phyloP scores from a whole-genome alignment of 2,329 filamentous ascomycete genomes.

The Colletotrichum sansevieriae region DNA sequence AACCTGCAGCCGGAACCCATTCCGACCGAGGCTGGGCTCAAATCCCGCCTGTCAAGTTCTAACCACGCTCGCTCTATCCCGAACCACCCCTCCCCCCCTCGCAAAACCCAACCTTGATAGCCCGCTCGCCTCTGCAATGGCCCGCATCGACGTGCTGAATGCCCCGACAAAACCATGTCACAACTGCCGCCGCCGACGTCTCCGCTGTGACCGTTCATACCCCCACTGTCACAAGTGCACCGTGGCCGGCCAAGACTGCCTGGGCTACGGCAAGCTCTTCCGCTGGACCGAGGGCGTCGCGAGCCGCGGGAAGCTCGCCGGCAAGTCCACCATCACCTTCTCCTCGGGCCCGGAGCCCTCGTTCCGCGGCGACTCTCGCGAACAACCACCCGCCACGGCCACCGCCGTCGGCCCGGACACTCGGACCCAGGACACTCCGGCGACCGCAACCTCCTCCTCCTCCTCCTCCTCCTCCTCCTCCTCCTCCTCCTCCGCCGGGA shows the following conservation, averaged over 20 bases:
- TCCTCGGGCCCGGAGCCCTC: conserved; percentile 12
- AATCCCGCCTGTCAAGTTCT: neutral
- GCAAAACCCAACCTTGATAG: neutral
- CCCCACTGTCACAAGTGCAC: conserved; percentile 66
- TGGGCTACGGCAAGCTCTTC: conserved; percentile 66
- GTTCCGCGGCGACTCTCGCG: neutral
- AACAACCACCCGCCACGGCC: neutral
- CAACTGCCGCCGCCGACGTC: conserved; percentile 66
- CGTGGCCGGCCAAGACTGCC: conserved; percentile 62
- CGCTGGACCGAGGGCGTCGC: conserved; percentile 64
- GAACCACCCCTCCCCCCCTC: too few relatives aligned
- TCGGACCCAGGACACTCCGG: conserved; percentile 9
- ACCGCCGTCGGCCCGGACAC: neutral
- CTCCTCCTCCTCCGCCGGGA: neutral
- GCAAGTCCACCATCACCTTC: conserved; percentile 53
- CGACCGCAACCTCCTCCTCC: neutral
- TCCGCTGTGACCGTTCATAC: conserved; percentile 65
- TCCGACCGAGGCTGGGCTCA: neutral
- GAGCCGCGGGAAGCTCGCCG: conserved; percentile 57
- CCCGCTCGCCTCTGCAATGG: conserved; percentile 30
- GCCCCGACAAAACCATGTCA: conserved; percentile 55
- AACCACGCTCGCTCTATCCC: neutral
- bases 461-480: neutral
- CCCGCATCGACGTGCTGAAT: conserved; percentile 36
- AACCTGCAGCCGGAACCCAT: conserved; percentile 11